These are phyloP conservation scores for Leishmania braziliensis DNA, from an alignment of 208 protist genomes.

Conservation along the genomic window DNA sequence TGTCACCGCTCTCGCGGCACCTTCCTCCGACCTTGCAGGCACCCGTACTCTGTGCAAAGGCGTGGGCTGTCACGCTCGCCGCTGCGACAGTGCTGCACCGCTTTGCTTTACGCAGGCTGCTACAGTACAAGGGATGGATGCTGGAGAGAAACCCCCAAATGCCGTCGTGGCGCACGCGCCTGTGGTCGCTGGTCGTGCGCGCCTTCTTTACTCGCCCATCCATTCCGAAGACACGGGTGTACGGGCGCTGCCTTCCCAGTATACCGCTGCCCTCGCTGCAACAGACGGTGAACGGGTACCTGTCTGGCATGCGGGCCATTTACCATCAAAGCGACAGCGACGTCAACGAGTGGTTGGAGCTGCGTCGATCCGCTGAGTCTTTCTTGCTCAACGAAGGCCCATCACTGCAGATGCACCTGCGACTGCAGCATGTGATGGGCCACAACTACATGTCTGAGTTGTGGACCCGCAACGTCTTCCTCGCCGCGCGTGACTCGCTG, in stretches of 20 bases:
- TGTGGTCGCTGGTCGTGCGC: conserved; percentile 63
- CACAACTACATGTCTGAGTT: conserved; percentile 88
- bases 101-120: conserved; percentile 62
- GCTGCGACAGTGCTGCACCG: conserved; percentile 60
- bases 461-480: conserved; percentile 91
- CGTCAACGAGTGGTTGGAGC: conserved; percentile 46
- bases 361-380: conserved; percentile 42
- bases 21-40: conserved; percentile 39
- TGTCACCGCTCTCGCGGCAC: conserved; percentile 42
- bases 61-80: conserved; percentile 34
- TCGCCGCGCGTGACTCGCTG: conserved; percentile 68
- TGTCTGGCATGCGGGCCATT: conserved; percentile 61
- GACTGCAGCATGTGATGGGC: conserved; percentile 65
- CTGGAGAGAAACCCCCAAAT: conserved; percentile 43
- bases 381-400: conserved; percentile 83
- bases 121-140: conserved; percentile 80
- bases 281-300: conserved; percentile 65
- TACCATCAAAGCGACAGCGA: conserved; percentile 39
- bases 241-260: conserved; percentile 74
- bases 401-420: conserved; percentile 69
- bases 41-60: conserved; percentile 48
- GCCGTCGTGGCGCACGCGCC: conserved; percentile 43
- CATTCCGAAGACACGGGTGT: conserved; percentile 60
- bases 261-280: conserved; percentile 76
- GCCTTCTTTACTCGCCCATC: conserved; percentile 53